These are phyloP conservation scores for Melaleuca quinquenervia DNA, from an alignment of 345 rosid species.

Conservation along the genomic window DNA sequence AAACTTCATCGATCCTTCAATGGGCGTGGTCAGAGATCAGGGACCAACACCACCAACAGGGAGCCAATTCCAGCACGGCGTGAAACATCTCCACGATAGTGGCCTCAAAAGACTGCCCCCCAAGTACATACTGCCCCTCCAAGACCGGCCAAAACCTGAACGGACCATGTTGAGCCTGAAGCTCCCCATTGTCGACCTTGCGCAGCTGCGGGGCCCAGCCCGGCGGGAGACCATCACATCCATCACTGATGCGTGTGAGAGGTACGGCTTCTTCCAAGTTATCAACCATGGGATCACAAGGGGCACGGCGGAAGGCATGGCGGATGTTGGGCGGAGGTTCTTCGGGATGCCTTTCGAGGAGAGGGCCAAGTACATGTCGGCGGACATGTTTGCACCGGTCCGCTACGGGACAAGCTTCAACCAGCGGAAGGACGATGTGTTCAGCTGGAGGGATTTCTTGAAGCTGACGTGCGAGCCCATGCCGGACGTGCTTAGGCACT, in stretches of 20 bases:
- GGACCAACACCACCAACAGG: neutral
- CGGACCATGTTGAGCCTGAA: conserved; percentile 6
- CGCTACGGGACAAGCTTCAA: conserved; percentile 90
- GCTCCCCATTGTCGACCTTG: conserved; percentile 63
- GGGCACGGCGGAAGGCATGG: conserved; percentile 43
- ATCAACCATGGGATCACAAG: conserved; percentile 61
- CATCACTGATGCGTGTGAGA: conserved; percentile 52
- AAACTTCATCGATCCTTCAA: neutral
- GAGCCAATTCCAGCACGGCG: conserved; percentile 26
- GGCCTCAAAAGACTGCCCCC: conserved; percentile 50
- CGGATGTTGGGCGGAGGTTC: conserved; percentile 48
- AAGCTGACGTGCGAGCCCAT: conserved; percentile 60
- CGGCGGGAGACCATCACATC: conserved; percentile 31
- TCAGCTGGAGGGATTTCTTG: conserved; percentile 88
- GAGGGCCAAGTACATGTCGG: conserved; percentile 70
- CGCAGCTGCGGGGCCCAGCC: conserved; percentile 44
- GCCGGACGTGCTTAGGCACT: conserved; percentile 43
- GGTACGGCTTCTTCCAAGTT: conserved; percentile 78
- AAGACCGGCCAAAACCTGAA: conserved; percentile 34
- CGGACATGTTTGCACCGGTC: conserved; percentile 58
- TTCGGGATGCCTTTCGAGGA: conserved; percentile 65
- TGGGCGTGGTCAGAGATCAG: neutral
- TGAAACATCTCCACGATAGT: conserved; percentile 52
- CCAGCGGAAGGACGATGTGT: conserved; percentile 68
- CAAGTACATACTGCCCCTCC: conserved; percentile 49